Evolutionary conservation across 805 yeast genomes (phyloP).

Genomic region (Sugiyamaella qingdaonensis): DNA sequence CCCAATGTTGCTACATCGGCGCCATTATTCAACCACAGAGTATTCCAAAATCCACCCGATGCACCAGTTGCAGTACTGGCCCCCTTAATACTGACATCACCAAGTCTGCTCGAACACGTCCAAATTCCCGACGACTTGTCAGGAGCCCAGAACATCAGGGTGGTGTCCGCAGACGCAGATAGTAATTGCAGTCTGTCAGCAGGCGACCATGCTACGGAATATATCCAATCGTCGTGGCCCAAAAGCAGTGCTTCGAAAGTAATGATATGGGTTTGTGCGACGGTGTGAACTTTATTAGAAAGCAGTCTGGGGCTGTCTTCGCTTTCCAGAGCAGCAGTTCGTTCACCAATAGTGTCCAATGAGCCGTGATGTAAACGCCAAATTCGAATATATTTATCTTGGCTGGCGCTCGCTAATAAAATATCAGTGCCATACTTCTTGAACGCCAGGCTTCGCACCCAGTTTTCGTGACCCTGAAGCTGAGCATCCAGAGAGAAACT

Average conservation of each 20-base stretch:
- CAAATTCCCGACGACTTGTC: slow-evolving; percentile 84
- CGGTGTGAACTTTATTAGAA: slow-evolving; percentile 69
- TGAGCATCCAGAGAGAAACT: slow-evolving; percentile 43
- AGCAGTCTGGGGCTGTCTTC: slow-evolving; percentile 44
- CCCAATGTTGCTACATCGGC: slow-evolving; percentile 67
- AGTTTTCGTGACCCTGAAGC: slow-evolving; percentile 90
- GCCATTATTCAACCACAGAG: slow-evolving; percentile 60
- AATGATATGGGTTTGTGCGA: slow-evolving; percentile 47
- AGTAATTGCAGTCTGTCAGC: slow-evolving; percentile 50
- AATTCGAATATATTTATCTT: slow-evolving; percentile 84
- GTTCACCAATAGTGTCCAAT: slow-evolving; percentile 34
- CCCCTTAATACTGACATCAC: slow-evolving; percentile 92
- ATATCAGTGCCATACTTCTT: slow-evolving; percentile 40
- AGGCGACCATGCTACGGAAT: slow-evolving; percentile 73
- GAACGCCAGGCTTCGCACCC: slow-evolving; percentile 77
- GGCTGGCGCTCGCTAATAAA: slow-evolving; percentile 83
- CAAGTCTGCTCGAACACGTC: slow-evolving; percentile 76
- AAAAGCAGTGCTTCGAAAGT: slow-evolving; percentile 88
- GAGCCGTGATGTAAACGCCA: slow-evolving; percentile 59
- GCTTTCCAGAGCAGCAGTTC: slow-evolving; percentile 47
- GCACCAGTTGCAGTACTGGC: slow-evolving; percentile 98
- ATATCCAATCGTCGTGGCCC: slow-evolving; percentile 99
- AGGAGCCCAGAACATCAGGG: slow-evolving; percentile 91
- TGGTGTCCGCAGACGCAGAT: slow-evolving; percentile 89
- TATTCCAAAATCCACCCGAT: slow-evolving; percentile 66